Evolutionary conservation across 2,329 filamentous ascomycete genomes (phyloP).

Genomic region (Pseudopithomyces maydicus): DNA sequence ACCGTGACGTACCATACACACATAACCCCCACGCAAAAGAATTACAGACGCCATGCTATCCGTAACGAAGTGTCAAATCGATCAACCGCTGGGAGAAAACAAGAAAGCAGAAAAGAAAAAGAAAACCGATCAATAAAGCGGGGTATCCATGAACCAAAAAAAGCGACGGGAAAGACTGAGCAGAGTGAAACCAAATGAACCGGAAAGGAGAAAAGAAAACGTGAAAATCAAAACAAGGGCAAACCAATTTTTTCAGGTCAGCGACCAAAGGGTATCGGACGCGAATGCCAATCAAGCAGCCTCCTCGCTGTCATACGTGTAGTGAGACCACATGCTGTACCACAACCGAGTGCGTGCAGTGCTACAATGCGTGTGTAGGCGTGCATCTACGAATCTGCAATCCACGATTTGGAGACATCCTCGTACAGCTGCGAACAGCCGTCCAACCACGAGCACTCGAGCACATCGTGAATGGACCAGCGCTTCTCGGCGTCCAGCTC

Average conservation of each 20-base stretch:
- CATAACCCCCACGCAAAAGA: too few species aligned
- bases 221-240: too few species aligned
- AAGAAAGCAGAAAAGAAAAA: not conserved
- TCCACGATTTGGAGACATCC: conserved; percentile 35
- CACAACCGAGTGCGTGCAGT: not conserved
- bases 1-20: too few species aligned
- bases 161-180: conserved; percentile 6
- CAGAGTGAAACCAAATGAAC: conserved; percentile 1
- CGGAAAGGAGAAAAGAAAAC: not conserved
- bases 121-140: conserved; percentile 4
- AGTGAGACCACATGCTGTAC: not conserved
- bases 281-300: conserved; percentile 14
- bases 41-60: not conserved
- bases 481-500: conserved; percentile 60
- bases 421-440: conserved; percentile 38
- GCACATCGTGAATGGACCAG: conserved; percentile 62
- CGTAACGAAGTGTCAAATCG: not conserved
- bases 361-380: not conserved
- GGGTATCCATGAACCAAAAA: conserved; percentile 26
- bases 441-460: conserved; percentile 61
- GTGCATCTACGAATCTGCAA: conserved; percentile 22
- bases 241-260: not conserved
- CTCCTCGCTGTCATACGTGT: conserved; percentile 5
- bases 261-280: conserved; percentile 33
- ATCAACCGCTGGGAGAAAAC: not conserved